Conservation (phyloP, 140 eudicot species). For the Bidens hawaiensis region DNA sequence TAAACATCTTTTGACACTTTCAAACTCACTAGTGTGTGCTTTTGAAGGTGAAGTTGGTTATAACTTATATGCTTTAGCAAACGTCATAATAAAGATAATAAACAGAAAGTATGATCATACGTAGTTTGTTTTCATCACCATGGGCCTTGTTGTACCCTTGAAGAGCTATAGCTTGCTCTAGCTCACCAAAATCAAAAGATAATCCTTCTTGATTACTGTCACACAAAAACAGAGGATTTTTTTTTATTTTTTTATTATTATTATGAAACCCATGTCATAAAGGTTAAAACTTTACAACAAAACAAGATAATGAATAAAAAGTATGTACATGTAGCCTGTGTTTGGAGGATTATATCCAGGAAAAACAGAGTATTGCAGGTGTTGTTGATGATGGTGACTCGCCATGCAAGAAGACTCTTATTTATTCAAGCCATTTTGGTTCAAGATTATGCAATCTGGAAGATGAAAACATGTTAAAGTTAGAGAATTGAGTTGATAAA, state of each 20-base stretch:
- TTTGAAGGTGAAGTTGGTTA: slow-evolving; percentile 32
- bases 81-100: too few relatives aligned
- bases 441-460: slow-evolving; percentile 35
- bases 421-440: slow-evolving; percentile 39
- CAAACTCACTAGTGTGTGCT: slow-evolving; percentile 38
- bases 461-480: too few relatives aligned
- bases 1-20: slow-evolving; percentile 43
- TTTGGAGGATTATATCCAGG: slow-evolving; percentile 48
- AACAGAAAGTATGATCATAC: slow-evolving; percentile 35
- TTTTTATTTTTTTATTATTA: too few relatives aligned
- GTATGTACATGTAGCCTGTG: slow-evolving; percentile 52
- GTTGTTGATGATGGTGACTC: slow-evolving; percentile 64
- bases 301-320: not conserved
- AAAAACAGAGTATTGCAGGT: slow-evolving; percentile 55
- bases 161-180: slow-evolving; percentile 83
- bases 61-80: slow-evolving; percentile 32
- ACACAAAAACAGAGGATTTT: slow-evolving; percentile 28
- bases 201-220: slow-evolving; percentile 77
- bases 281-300: not conserved
- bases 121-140: slow-evolving; percentile 60
- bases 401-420: slow-evolving; percentile 75
- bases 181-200: slow-evolving; percentile 84
- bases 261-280: slow-evolving; percentile 15
- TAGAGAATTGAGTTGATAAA: not conserved
- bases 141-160: slow-evolving; percentile 77